Conservation (phyloP, 306 rosid genomes). For the Sindora glabra region DNA sequence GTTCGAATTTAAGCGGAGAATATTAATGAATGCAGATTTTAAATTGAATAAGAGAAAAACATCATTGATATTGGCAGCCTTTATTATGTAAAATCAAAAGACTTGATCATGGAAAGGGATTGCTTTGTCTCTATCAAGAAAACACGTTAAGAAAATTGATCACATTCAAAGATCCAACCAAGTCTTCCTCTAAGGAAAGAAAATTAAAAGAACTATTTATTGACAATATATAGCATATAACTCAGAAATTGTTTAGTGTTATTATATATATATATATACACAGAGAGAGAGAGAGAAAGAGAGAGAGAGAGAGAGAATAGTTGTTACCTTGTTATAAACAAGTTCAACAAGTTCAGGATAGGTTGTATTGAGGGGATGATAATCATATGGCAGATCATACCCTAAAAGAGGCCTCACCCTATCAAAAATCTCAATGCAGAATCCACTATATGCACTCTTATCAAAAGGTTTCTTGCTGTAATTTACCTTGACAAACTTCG, state of each 20-base stretch:
- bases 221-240: not conserved
- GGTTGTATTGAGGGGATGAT: slow-evolving; percentile 19
- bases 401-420: not conserved
- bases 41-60: too few relatives aligned
- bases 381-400: slow-evolving; percentile 34
- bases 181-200: too few relatives aligned
- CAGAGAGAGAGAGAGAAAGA: too few relatives aligned
- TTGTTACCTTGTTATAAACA: slow-evolving; percentile 47
- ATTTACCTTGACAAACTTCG: slow-evolving; percentile 48
- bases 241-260: too few relatives aligned
- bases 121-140: not conserved
- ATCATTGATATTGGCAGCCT: too few relatives aligned
- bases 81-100: too few relatives aligned
- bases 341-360: slow-evolving; percentile 38
- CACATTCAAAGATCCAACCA: too few relatives aligned
- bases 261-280: too few relatives aligned
- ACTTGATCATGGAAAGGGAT: not conserved
- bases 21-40: too few relatives aligned
- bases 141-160: not conserved
- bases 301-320: not conserved
- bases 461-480: slow-evolving; percentile 1
- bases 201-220: not conserved
- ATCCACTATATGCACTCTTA: slow-evolving; percentile 36
- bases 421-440: slow-evolving; percentile 43
- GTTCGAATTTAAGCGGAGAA: too few relatives aligned